Conservation (phyloP, 345 rosid species). For the Moringa oleifera region DNA sequence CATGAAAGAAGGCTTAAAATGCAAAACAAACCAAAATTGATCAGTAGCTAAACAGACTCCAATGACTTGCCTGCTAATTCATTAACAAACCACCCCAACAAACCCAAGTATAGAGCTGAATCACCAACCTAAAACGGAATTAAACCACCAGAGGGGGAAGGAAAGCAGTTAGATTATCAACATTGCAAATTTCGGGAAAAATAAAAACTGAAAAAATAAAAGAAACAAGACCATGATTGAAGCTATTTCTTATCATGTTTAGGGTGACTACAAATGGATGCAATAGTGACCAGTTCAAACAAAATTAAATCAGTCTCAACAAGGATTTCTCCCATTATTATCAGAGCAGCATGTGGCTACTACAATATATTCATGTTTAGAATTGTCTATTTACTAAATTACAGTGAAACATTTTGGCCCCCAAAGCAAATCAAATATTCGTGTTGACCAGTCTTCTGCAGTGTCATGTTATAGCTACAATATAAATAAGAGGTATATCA, state of each 20-base stretch:
- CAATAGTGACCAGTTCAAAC: background rate
- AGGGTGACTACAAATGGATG: background rate
- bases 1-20: conserved; percentile 18
- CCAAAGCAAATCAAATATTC: background rate
- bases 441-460: background rate
- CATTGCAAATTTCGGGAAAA: background rate
- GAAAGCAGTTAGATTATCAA: background rate
- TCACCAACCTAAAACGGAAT: conserved; percentile 71
- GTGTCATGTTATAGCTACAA: too few species aligned
- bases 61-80: conserved; percentile 66
- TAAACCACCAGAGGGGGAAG: background rate
- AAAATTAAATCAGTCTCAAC: too few species aligned
- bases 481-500: background rate
- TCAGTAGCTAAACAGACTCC: conserved; percentile 9
- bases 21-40: conserved; percentile 10
- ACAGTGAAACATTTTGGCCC: background rate
- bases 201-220: too few species aligned
- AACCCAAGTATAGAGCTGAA: conserved; percentile 76
- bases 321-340: background rate
- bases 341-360: background rate
- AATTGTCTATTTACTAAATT: too few species aligned
- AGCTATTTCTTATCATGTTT: too few species aligned
- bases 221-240: too few species aligned
- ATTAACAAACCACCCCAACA: conserved; percentile 74
- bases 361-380: too few species aligned